Evolutionary conservation across 2,329 filamentous ascomycete genomes (phyloP).

Genomic region (Fusarium nygamai): DNA sequence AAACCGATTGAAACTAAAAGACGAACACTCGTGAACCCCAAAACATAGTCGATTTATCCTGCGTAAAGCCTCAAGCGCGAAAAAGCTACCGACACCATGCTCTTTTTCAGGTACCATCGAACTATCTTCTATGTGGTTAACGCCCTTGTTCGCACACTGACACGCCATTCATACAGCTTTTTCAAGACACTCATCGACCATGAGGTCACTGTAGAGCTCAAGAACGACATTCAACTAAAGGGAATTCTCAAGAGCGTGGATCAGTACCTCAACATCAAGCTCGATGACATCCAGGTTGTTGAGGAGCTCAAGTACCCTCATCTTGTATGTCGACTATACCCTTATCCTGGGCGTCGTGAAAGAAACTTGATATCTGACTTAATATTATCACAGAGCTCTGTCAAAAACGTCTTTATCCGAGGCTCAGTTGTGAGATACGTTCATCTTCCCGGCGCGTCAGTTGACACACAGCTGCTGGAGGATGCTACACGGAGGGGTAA

Average conservation of each 20-base stretch:
- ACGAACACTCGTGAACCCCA: rapidly evolving
- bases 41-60: background rate
- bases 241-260: slow-evolving; percentile 97
- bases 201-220: slow-evolving; percentile 97
- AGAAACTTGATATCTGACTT: background rate
- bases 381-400: slow-evolving; percentile 64
- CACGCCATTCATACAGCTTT: slow-evolving; percentile 67
- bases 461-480: slow-evolving; percentile 87
- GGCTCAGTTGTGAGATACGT: slow-evolving; percentile 94
- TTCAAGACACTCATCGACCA: slow-evolving; percentile 99
- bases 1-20: background rate
- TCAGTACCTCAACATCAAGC: slow-evolving; percentile 99
- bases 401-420: slow-evolving; percentile 96
- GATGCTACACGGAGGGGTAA: slow-evolving; percentile 89
- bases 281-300: slow-evolving; percentile 92
- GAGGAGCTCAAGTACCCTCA: slow-evolving; percentile 97
- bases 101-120: slow-evolving; percentile 56
- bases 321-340: slow-evolving; percentile 65
- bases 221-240: slow-evolving; percentile 98
- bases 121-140: background rate
- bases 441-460: slow-evolving; percentile 81
- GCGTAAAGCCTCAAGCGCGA: background rate
- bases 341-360: background rate
- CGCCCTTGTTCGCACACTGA: slow-evolving; percentile 1
- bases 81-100: slow-evolving; percentile 48